Evolutionary conservation across 805 yeast genomes (phyloP).

Genomic region (Teunomyces lycoperdinae): DNA sequence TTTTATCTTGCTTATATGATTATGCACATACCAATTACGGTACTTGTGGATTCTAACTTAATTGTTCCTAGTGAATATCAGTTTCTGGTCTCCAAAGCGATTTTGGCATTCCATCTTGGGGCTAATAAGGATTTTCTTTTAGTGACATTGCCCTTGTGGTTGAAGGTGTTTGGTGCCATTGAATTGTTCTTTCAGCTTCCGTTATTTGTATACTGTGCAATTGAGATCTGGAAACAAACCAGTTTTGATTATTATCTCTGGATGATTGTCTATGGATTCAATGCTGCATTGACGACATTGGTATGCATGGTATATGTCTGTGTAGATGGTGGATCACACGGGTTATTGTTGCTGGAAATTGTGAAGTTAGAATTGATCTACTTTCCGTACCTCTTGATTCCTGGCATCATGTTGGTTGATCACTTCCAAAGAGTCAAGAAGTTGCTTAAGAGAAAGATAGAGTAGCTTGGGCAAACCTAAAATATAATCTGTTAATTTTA

Average conservation of each 20-base stretch:
- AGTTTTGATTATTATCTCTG: conserved; percentile 17
- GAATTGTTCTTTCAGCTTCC: conserved; percentile 83
- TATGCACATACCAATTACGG: conserved; percentile 72
- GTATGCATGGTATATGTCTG: conserved; percentile 61
- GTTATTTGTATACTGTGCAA: conserved; percentile 47
- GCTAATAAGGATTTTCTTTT: conserved; percentile 73
- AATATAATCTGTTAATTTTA: not conserved
- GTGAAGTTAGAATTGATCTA: conserved; percentile 52
- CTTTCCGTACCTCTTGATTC: conserved; percentile 69
- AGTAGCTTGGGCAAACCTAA: not conserved
- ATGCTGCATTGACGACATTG: conserved; percentile 77
- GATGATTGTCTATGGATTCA: conserved; percentile 69
- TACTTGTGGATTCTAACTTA: conserved; percentile 71
- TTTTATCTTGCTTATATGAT: conserved; percentile 53
- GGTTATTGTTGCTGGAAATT: conserved; percentile 36
- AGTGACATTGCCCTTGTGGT: conserved; percentile 64
- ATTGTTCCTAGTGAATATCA: conserved; percentile 56
- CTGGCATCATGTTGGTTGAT: conserved; percentile 55
- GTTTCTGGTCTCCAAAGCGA: conserved; percentile 43
- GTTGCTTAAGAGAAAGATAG: conserved; percentile 1
- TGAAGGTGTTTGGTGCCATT: conserved; percentile 62
- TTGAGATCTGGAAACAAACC: conserved; percentile 12
- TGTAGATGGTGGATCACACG: conserved; percentile 31
- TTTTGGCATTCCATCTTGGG: conserved; percentile 59
- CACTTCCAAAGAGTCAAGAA: conserved; percentile 11